Base-by-base conservation (phyloP, 2,329 filamentous ascomycete genomes). In the Apiospora malaysiana region DNA sequence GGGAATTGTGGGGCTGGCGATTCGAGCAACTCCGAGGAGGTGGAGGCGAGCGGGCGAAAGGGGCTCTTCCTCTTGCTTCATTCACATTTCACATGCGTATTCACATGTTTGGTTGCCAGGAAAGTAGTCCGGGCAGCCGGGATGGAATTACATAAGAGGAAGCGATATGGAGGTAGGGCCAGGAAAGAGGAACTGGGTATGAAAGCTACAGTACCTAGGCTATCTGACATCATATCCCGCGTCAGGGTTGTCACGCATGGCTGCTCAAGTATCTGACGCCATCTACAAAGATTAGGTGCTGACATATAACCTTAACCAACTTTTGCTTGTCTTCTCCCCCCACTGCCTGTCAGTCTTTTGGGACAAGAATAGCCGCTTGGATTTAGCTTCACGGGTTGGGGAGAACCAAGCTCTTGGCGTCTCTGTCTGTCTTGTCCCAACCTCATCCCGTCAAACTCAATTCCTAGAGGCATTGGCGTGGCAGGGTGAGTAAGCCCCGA, bases 1-100 rank as follows among this genome's bases (percentile, higher is more conserved):
- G 56, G 56, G 56, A 63, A 63, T 40, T 63, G 56, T 63, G 56
- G 56, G 14, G 18, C 56, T 7, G 56, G 10, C 37, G 32, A 40
- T 32, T 63, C 56, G 32, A 63, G 27, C 32, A 63, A 63, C 56
- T 63, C 56, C 56, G 56, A 63, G 56, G 56, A 63, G 56, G 32
- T n/a, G 27, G 32, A 40, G 56, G 32, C 9, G 27, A 21, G n/a
- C 56, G 32, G 56, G 56, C 56, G 27, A 32, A 63, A 47, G 21
- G 56, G 27, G 18, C 6, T n/a, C 14, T 32, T 16, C 14, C 8
- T 6, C 27, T 59, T 16, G 8, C 5, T 21, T 27, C 40, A 21
- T 40, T 63, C 32, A n/a, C 32, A 63, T 40, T 23, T 32, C 9
- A n/a, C 56, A n/a, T 23, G 56, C 56, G 40, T 63, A 12, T 47